phyloP scores from a whole-genome alignment of 1,284 basidiomycete species.

The Amylostereum chailletii region DNA sequence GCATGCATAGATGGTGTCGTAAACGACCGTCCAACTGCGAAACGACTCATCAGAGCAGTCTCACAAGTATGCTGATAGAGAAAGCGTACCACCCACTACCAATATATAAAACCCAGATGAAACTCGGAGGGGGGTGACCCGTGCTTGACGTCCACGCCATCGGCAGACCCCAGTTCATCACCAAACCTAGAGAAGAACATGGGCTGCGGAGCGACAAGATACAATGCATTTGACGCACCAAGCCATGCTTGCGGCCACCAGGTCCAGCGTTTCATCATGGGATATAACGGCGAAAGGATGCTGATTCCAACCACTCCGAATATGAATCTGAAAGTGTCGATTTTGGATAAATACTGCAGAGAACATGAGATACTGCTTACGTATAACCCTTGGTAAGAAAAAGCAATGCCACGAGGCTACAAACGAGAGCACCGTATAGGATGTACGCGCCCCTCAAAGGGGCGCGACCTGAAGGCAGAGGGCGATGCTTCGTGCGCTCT shows the following conservation, averaged over 20 bases:
- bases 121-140: not conserved
- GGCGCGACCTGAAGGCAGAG: slow-evolving; percentile 28
- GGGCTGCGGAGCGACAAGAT: slow-evolving; percentile 18
- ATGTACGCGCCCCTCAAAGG: slow-evolving; percentile 26
- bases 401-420: slow-evolving; percentile 20
- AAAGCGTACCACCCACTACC: slow-evolving; percentile 12
- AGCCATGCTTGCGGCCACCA: slow-evolving; percentile 59
- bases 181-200: slow-evolving; percentile 5
- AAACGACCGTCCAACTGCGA: slow-evolving; percentile 30
- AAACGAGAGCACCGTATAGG: slow-evolving; percentile 29
- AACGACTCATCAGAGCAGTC: not conserved
- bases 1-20: slow-evolving; percentile 42
- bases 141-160: not conserved
- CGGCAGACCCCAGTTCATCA: slow-evolving; percentile 4
- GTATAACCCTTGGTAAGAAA: not conserved
- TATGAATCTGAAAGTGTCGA: slow-evolving; percentile 21
- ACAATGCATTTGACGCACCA: slow-evolving; percentile 22
- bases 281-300: slow-evolving; percentile 37
- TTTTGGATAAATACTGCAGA: not conserved
- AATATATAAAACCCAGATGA: slow-evolving; percentile 3
- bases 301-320: slow-evolving; percentile 29
- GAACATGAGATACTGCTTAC: not conserved
- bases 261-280: slow-evolving; percentile 34
- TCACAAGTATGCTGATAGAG: not conserved
- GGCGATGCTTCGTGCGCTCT: slow-evolving; percentile 32